Evolutionary conservation across 2,329 filamentous ascomycete genomes (phyloP), one percentile per base, ranked within the genome.

Genomic region (Elsinoe australis): DNA sequence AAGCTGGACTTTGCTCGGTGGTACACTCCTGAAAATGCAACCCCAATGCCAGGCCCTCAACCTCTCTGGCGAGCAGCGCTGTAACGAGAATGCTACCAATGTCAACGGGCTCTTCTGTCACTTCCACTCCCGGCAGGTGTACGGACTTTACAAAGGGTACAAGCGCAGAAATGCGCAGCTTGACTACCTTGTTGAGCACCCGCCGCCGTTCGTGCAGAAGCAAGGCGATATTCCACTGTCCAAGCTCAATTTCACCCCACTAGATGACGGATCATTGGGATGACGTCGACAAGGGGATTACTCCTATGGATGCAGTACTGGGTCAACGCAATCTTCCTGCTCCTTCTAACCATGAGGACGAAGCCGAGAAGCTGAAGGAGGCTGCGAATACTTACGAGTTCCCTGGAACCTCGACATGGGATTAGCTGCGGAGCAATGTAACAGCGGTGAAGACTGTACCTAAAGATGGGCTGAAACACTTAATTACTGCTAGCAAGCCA

Each of bases 111-210:
- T 71, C 28, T 68, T 70, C 52, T 71, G 68, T 54, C 54, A 52
- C 17, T 69, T 67, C 49, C 67, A 70, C 52, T 65, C 67, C 1
- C 64, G 60, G 48, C 67, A 71, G 54, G 68, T 64, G 50, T 61
- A 67, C 54, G 67, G 66, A 53, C 60, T 75, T 3, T 74, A 74
- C 56, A 63, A 64, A 44, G 72, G 71, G 6, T 74, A 75, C 58
- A 74, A 74, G 53, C 64, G 59, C 32, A 68, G 70, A 33, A 73
- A 73, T 55, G 61, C 63, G 6, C 61, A 64, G 38, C 64, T 74
- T 3, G 70, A 75, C 47, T 50, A 51, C 3, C 54, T 70, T 12
- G 52, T 61, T 2, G 56, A 56, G 8, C 52, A 59, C 24, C 61
- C 57, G 2, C 69, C 69, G n/a, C 18, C 54, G 14, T 71, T 66